Percentiles rank a stretch among this genome's conserved stretches.
These are phyloP conservation scores for Cadophora sp. DNA, from an alignment of 2,329 filamentous ascomycete genomes.

Conservation along the genomic window DNA sequence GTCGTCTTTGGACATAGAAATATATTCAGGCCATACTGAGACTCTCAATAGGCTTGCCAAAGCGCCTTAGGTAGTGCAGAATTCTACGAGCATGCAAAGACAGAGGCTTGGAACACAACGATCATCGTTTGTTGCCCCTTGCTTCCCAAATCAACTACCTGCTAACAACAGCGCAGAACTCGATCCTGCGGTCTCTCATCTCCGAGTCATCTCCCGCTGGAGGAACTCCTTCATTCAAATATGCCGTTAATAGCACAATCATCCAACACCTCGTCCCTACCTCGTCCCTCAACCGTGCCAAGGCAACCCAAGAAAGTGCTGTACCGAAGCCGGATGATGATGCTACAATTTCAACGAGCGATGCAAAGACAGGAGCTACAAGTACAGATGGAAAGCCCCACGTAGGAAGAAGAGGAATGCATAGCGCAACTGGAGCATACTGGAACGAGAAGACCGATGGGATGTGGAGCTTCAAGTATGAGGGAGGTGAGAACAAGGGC, in stretches of 20 bases:
- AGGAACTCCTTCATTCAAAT: slow-evolving; percentile 78
- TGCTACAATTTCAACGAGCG: slow-evolving; percentile 62
- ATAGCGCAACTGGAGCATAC: slow-evolving; percentile 83
- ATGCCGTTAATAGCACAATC: slow-evolving; percentile 96
- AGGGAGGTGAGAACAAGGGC: slow-evolving; percentile 69
- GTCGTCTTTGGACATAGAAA: slow-evolving; percentile 11
- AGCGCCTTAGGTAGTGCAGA: slow-evolving; percentile 75
- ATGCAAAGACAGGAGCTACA: slow-evolving; percentile 50
- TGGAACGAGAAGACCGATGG: slow-evolving; percentile 92
- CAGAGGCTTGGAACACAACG: slow-evolving; percentile 85
- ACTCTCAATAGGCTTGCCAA: slow-evolving; percentile 73
- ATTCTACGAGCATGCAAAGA: slow-evolving; percentile 86
- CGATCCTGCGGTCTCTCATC: slow-evolving; percentile 78
- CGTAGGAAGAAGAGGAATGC: slow-evolving; percentile 88
- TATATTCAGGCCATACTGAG: slow-evolving; percentile 8
- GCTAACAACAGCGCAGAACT: slow-evolving; percentile 60
- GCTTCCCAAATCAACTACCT: not conserved
- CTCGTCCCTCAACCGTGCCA: slow-evolving; percentile 67
- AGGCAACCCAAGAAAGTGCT: slow-evolving; percentile 47
- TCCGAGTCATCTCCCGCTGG: slow-evolving; percentile 71
- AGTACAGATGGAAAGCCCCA: slow-evolving; percentile 71
- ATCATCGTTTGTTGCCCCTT: slow-evolving; percentile 77
- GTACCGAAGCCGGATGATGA: slow-evolving; percentile 49
- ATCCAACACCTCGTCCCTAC: slow-evolving; percentile 88
- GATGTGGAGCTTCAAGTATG: slow-evolving; percentile 90